Percentiles rank a stretch among this genome's conserved stretches.
Conservation (phyloP, 2,329 filamentous ascomycete species). For the Pestalotiopsis sp. region DNA sequence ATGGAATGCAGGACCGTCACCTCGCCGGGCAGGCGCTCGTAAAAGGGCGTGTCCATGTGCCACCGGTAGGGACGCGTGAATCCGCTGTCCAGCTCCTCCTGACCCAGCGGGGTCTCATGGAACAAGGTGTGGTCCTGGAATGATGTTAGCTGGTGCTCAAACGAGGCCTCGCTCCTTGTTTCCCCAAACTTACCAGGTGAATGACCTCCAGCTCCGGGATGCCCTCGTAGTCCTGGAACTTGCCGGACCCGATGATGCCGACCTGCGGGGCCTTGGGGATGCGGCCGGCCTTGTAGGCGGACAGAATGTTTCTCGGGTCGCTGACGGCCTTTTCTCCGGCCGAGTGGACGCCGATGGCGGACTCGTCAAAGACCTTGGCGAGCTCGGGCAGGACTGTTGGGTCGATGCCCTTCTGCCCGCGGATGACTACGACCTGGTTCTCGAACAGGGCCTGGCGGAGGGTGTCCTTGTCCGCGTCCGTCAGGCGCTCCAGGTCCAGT, state of each 20-base stretch:
- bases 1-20: slow-evolving; percentile 1
- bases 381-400: neutral
- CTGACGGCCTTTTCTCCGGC: slow-evolving; percentile 6
- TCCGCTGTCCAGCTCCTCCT: neutral
- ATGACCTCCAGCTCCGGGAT: neutral
- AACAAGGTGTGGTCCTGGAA: neutral
- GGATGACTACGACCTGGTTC: slow-evolving; percentile 1
- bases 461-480: neutral
- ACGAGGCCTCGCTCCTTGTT: no score
- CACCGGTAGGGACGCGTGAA: slow-evolving; percentile 2
- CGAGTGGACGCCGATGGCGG: slow-evolving; percentile 1
- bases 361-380: slow-evolving; percentile 6
- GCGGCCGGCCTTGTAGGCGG: slow-evolving; percentile 3
- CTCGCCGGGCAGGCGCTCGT: neutral
- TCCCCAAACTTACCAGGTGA: neutral
- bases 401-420: neutral
- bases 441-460: neutral
- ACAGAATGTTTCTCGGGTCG: slow-evolving; percentile 1
- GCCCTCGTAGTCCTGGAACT: slow-evolving; percentile 3
- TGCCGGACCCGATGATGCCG: slow-evolving; percentile 1
- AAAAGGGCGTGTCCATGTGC: slow-evolving; percentile 3
- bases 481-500: neutral
- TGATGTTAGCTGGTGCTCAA: no score
- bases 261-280: slow-evolving; percentile 3
- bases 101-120: neutral